These are phyloP conservation scores for Erythrophleum fordii DNA, from an alignment of 306 rosid species.

Conservation along the genomic window DNA sequence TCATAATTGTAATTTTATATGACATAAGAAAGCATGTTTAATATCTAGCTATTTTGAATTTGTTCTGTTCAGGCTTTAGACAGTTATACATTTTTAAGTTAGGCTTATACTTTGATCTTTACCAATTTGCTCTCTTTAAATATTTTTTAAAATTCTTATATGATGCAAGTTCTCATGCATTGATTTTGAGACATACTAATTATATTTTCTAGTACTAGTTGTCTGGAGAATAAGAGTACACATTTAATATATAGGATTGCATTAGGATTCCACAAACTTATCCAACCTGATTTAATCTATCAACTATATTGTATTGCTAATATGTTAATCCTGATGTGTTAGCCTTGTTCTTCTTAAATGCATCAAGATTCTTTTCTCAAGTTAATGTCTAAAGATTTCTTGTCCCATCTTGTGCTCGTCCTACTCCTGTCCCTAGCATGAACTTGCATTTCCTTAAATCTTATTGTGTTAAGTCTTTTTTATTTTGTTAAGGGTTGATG, in stretches of 20 bases:
- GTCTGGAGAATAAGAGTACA: neutral
- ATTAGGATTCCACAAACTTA: neutral
- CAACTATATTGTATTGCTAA: neutral
- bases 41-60: neutral
- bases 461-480: neutral
- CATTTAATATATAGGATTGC: neutral
- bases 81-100: neutral
- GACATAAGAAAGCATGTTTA: neutral
- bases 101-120: neutral
- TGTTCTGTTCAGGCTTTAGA: neutral
- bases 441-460: neutral
- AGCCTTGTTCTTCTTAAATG: neutral
- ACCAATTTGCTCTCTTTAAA: neutral
- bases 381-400: neutral
- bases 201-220: neutral
- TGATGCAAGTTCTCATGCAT: constrained; percentile 2
- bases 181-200: neutral
- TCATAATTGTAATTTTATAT: too few relatives aligned
- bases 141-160: neutral
- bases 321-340: neutral
- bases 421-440: neutral
- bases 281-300: neutral
- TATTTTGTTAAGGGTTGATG: neutral
- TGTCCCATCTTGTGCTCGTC: neutral
- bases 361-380: neutral